Base-by-base conservation (phyloP, 1,284 basidiomycete species). In the Xerocomus cyaneibrunnescens region DNA sequence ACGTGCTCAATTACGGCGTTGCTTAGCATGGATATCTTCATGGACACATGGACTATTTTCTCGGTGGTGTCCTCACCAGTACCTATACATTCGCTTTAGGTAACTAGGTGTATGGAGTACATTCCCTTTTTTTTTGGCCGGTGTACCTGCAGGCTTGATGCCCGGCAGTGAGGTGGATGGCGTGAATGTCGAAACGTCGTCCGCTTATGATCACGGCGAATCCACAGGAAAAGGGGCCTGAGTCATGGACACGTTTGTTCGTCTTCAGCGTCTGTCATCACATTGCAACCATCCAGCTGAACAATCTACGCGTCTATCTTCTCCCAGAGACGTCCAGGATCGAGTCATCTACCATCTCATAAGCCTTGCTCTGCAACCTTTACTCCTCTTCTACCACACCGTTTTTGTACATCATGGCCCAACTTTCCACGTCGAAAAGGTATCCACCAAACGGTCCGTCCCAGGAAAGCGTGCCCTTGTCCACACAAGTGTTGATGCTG, bases 401-500 rank as follows among this genome's bases (percentile, higher is more conserved):
- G n/a, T n/a, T n/a, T n/a, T n/a, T n/a, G 22, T n/a, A 36, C 30
- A 21, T 2, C 23, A 64, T 61, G 50, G 43, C 50, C n/a, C 50
- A 22, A n/a, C 14, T 14, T 12, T 16, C 39, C 16, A 27, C 7
- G 21, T 28, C 25, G n/a, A 46, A 23, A 23, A 34, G 22, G 34
- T 5, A 27, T 19, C 40, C 3, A 21, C 32, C 25, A 16, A 25
- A 43, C 30, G 21, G 30, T 17, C 54, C 35, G 28, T 30, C 28
- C 27, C 37, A 19, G 22, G 13, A 30, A 13, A 16, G 40, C 21
- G 3, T 19, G 12, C 43, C 22, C 32, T 38, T 61, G 27, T 48
- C 62, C 10, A 45, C 48, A 5, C 60, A 65, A 8, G 51, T 68
- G 7, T 41, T 67, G 22, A 47, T 41, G 7, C 38, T 52, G 7